These are phyloP conservation scores for Alternaria incomplexa DNA, from an alignment of 2,329 filamentous ascomycete genomes.

Conservation along the genomic window DNA sequence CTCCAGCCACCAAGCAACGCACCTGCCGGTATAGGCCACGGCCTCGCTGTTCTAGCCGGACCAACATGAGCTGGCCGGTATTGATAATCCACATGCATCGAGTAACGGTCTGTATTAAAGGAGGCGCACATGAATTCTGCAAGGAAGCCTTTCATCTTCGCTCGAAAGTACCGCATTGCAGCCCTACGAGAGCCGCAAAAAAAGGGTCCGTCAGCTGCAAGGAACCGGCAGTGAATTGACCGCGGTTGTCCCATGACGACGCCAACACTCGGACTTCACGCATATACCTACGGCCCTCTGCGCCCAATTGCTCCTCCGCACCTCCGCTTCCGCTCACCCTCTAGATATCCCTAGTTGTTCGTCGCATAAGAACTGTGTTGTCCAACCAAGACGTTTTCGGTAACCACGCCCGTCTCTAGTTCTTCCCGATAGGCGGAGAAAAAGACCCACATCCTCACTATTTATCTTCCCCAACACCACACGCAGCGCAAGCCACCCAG, in stretches of 20 bases:
- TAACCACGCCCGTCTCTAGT: constrained; percentile 18
- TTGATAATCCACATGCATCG: neutral
- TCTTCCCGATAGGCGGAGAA: constrained; percentile 22
- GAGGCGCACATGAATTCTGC: neutral
- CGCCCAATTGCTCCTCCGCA: constrained; percentile 4
- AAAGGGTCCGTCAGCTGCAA: constrained; percentile 5
- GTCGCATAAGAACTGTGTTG: constrained; percentile 10
- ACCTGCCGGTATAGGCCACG: constrained; percentile 3
- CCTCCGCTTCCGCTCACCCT: neutral
- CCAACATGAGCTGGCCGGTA: neutral
- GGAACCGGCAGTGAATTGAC: constrained; percentile 9
- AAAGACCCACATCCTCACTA: constrained; percentile 23
- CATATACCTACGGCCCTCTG: neutral
- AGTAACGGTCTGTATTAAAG: neutral
- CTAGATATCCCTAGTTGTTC: constrained; percentile 5
- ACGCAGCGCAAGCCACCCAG: constrained; percentile 18
- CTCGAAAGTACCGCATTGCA: neutral
- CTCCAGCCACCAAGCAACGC: constrained; percentile 2
- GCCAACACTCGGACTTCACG: constrained; percentile 2
- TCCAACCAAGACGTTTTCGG: constrained; percentile 24
- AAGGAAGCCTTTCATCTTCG: neutral
- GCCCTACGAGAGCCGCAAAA: constrained; percentile 13
- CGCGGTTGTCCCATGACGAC: constrained; percentile 10
- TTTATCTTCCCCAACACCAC: constrained; percentile 19
- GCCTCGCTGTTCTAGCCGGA: neutral